Evolutionary conservation across 768 basidiomycete species (phyloP), one percentile per base, ranked within the genome.

Genomic region (Russula emetica): DNA sequence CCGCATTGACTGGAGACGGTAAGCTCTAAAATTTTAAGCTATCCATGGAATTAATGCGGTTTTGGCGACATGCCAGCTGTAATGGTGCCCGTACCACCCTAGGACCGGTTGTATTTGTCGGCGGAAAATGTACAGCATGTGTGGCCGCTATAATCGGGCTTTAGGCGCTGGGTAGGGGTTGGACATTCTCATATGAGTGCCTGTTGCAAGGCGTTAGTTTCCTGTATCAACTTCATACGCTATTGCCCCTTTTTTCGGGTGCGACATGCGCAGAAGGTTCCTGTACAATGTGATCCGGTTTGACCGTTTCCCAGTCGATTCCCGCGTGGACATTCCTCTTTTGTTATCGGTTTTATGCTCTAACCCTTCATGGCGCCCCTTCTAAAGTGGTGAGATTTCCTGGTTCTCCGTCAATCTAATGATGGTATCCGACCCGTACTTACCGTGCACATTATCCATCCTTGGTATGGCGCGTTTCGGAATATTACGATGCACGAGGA

Each of bases 401-500:
- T 34, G 28, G 14, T 32, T 36, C 22, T 32, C 26, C 5, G 22
- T 26, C 32, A 26, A 20, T 26, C 22, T 49, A 55, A 32, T 64
- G 58, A 55, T 49, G 47, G 18, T 32, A 42, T 26, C 1, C 58
- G 18, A n/a, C 58, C 53, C 52, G 58, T 44, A 38, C 30, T 22
- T 50, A 20, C 63, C 44, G 63, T 34, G 10, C 32, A 28, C 28
- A 10, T 18, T 24, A n/a, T 47, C 63, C 36, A 64, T 64, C 58
- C 47, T n/a, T 49, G 53, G 63, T 60, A 64, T 60, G 58, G 63
- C 47, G 28, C 22, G 13, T 34, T 50, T 64, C 38, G 28, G 47
- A 2, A 38, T 61, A 40, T 54, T 38, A 45, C 7, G 24, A 38
- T 26, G 44, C 50, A 38, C 38, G 20, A 18, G 30, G 62, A 30